Conservation (phyloP, 306 rosid species). For the Castanea sativa region DNA sequence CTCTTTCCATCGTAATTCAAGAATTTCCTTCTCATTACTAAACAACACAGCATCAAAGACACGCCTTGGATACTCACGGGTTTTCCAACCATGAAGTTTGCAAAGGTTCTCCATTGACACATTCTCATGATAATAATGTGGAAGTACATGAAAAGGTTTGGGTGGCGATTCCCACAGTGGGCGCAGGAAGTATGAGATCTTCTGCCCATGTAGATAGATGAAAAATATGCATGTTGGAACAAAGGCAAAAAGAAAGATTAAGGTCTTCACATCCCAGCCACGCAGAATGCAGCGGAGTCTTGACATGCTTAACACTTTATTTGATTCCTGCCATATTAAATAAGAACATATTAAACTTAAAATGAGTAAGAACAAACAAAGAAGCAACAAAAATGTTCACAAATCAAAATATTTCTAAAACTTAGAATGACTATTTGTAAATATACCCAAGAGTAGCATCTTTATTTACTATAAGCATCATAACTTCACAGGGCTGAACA, state of each 20-base stretch:
- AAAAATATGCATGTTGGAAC: slow-evolving; percentile 69
- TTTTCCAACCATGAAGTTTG: slow-evolving; percentile 94
- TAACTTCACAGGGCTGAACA: neutral
- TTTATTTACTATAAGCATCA: neutral
- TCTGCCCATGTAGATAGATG: slow-evolving; percentile 86
- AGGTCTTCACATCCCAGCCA: slow-evolving; percentile 79
- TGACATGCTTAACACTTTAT: slow-evolving; percentile 66
- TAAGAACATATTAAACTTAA: slow-evolving; percentile 16
- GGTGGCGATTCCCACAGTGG: slow-evolving; percentile 97
- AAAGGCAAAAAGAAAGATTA: slow-evolving; percentile 65
- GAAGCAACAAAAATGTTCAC: neutral
- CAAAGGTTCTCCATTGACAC: slow-evolving; percentile 87
- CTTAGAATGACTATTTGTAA: neutral
- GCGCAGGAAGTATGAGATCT: slow-evolving; percentile 94
- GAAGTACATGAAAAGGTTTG: slow-evolving; percentile 71
- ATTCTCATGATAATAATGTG: slow-evolving; percentile 89
- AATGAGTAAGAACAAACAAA: slow-evolving; percentile 1
- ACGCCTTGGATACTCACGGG: slow-evolving; percentile 89
- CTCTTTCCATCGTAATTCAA: slow-evolving; percentile 86
- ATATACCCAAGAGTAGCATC: neutral
- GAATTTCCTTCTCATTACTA: slow-evolving; percentile 90
- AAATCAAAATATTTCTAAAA: slow-evolving; percentile 9
- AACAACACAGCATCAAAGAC: slow-evolving; percentile 96
- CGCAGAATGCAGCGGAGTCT: slow-evolving; percentile 92
- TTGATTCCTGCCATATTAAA: slow-evolving; percentile 66